Conservation (phyloP, 2,329 filamentous ascomycete genomes). For the Neofusicoccum laricinum region DNA sequence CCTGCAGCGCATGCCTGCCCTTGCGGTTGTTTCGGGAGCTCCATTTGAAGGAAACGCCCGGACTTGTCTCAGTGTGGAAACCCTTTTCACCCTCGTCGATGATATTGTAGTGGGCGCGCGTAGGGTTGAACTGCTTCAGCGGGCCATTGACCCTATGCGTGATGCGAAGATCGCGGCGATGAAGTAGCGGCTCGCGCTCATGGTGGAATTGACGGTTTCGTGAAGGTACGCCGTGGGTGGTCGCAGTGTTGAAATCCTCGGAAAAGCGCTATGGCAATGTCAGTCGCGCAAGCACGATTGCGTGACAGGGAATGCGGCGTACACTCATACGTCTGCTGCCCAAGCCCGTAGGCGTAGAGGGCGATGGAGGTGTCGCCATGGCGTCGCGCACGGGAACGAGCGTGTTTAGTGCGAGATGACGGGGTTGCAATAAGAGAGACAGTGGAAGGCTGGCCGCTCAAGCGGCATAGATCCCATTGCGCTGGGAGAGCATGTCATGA, state of each 20-base stretch:
- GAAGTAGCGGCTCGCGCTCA: slow-evolving; percentile 26
- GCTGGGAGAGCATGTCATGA: not conserved
- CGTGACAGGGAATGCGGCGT: not conserved
- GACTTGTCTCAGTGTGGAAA: not conserved
- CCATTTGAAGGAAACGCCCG: slow-evolving; percentile 33
- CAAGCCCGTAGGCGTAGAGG: not conserved
- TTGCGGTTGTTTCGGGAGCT: slow-evolving; percentile 45
- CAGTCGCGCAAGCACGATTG: not conserved
- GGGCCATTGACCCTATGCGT: slow-evolving; percentile 37
- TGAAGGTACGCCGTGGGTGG: not conserved
- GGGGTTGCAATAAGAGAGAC: not conserved
- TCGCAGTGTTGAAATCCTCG: slow-evolving; percentile 1
- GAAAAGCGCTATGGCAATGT: not conserved
- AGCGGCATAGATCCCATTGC: not conserved
- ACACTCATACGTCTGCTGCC: not conserved
- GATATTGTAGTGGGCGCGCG: slow-evolving; percentile 36
- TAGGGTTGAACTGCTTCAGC: slow-evolving; percentile 51
- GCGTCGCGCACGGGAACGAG: not conserved
- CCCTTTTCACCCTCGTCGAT: not conserved
- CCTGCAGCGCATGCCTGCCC: slow-evolving; percentile 38
- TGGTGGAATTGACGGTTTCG: slow-evolving; percentile 30
- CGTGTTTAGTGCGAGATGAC: no score
- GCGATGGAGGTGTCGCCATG: not conserved
- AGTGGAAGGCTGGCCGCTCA: not conserved
- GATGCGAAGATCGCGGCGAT: slow-evolving; percentile 24